Percentiles rank a stretch among this genome's conserved stretches.
phyloP scores from a whole-genome alignment of 805 yeast species.

The Wickerhamomyces xylosicus region DNA sequence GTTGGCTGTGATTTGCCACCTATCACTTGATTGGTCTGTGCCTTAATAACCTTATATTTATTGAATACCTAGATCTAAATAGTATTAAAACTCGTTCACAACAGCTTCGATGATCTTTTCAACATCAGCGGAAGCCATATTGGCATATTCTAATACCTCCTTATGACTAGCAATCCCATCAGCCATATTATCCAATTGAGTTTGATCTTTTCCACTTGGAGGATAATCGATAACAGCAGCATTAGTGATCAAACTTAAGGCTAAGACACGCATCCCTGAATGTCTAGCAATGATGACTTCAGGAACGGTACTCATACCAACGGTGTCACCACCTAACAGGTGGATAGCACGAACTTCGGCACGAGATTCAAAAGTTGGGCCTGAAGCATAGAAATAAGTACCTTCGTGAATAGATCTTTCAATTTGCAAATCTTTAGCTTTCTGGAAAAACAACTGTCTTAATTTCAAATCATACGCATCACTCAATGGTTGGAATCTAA shows the following conservation, averaged over 20 bases:
- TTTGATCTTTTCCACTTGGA: constrained; percentile 48
- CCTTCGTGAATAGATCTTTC: constrained; percentile 74
- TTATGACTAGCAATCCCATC: constrained; percentile 81
- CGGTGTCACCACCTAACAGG: constrained; percentile 80
- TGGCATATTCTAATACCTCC: constrained; percentile 84
- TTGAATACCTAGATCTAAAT: too few relatives aligned
- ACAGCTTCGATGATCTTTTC: constrained; percentile 56
- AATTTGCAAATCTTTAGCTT: constrained; percentile 38
- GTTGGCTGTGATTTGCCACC: background rate
- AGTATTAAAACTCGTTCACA: constrained; percentile 26
- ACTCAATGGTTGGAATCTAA: constrained; percentile 77
- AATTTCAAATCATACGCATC: constrained; percentile 80
- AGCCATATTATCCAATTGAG: constrained; percentile 35
- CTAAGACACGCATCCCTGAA: constrained; percentile 71
- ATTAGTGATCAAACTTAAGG: constrained; percentile 80
- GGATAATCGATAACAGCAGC: constrained; percentile 65
- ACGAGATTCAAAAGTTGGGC: constrained; percentile 89
- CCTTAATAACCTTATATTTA: too few relatives aligned
- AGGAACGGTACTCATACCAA: constrained; percentile 97
- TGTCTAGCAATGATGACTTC: constrained; percentile 92
- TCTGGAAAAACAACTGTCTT: constrained; percentile 47
- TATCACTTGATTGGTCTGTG: background rate
- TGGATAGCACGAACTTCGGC: constrained; percentile 80
- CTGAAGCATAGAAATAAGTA: constrained; percentile 73
- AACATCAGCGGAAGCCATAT: constrained; percentile 73